Evolutionary conservation across 805 yeast genomes (phyloP).

Genomic region (Huiozyma sinensis): DNA sequence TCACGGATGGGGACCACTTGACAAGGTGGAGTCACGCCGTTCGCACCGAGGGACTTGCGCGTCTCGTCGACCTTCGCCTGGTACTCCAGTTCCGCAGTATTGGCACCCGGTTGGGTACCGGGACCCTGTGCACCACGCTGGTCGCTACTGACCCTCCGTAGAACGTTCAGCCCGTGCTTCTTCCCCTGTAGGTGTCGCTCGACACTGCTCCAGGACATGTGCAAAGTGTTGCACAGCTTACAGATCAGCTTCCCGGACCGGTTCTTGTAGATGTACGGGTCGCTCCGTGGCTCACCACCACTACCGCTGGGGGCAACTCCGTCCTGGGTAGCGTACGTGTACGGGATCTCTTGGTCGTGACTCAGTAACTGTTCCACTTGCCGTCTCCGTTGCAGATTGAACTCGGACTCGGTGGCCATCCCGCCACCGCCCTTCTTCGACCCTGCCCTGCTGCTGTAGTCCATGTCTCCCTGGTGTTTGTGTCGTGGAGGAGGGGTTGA

Average conservation of each 20-base stretch:
- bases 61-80: slow-evolving; percentile 14
- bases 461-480: slow-evolving; percentile 41
- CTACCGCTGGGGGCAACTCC: slow-evolving; percentile 5
- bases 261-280: slow-evolving; percentile 74
- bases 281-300: slow-evolving; percentile 8
- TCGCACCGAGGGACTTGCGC: slow-evolving; percentile 7
- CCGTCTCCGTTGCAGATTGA: slow-evolving; percentile 56
- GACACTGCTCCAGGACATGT: slow-evolving; percentile 69
- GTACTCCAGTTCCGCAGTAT: slow-evolving; percentile 22
- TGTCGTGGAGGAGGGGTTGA: too few relatives aligned
- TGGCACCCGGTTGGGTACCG: not conserved
- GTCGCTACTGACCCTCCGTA: slow-evolving; percentile 39
- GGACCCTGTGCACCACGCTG: not conserved
- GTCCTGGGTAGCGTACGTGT: slow-evolving; percentile 35
- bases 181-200: slow-evolving; percentile 76
- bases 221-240: slow-evolving; percentile 72
- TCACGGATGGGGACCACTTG: slow-evolving; percentile 61
- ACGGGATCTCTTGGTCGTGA: slow-evolving; percentile 29
- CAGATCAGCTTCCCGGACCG: slow-evolving; percentile 83
- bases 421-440: slow-evolving; percentile 90
- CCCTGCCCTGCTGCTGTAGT: slow-evolving; percentile 80
- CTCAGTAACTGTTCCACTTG: slow-evolving; percentile 53
- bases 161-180: slow-evolving; percentile 67
- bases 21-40: slow-evolving; percentile 44
- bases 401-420: slow-evolving; percentile 61